phyloP scores from a whole-genome alignment of 2,329 filamentous ascomycete species.

The Blastomyces parvus region DNA sequence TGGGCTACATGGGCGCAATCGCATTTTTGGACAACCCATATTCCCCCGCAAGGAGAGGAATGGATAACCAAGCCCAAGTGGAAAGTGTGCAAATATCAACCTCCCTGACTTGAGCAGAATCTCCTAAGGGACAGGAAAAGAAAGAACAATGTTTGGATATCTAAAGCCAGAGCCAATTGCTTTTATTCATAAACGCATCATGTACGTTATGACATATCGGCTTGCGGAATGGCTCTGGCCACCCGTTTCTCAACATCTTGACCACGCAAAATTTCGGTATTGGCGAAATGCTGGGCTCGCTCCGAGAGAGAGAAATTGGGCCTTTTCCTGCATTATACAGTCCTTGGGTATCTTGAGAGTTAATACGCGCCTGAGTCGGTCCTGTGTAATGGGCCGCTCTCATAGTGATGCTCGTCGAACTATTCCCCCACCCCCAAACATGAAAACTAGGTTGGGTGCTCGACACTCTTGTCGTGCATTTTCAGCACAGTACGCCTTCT shows the following conservation, averaged over 20 bases:
- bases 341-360: too few species aligned
- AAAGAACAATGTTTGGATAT: neutral
- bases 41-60: neutral
- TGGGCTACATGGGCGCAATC: too few species aligned
- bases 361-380: too few species aligned
- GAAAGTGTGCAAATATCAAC: neutral
- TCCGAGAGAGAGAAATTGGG: too few species aligned
- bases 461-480: too few species aligned
- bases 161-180: neutral
- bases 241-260: neutral
- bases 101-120: neutral
- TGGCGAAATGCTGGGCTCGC: neutral
- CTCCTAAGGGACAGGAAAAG: neutral
- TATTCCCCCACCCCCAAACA: too few species aligned
- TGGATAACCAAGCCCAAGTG: neutral
- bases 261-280: neutral
- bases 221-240: neutral
- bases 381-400: too few species aligned
- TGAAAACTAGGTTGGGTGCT: too few species aligned
- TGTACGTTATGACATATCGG: neutral
- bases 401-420: too few species aligned
- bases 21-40: neutral
- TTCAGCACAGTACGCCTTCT: too few species aligned
- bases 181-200: neutral
- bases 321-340: too few species aligned